Percentiles rank a stretch among this genome's conserved stretches.
phyloP scores from a whole-genome alignment of 768 basidiomycete genomes.

The Cytidiella melzeri region DNA sequence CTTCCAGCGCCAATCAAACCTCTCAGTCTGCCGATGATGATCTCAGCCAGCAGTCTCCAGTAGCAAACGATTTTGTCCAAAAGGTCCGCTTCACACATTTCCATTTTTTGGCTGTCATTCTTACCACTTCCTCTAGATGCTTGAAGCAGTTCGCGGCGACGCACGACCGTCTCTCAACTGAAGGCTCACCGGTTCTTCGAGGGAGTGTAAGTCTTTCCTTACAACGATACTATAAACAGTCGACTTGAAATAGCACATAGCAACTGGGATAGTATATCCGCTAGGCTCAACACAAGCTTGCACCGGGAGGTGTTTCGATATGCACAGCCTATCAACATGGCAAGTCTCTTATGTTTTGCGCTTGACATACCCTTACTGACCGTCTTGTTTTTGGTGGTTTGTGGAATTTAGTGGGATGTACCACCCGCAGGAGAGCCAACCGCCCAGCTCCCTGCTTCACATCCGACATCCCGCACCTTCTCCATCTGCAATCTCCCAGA shows the following conservation, averaged over 20 bases:
- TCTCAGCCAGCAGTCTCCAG: neutral
- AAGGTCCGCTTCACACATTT: neutral
- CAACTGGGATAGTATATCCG: neutral
- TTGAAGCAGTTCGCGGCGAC: neutral
- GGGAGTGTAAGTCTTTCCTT: neutral
- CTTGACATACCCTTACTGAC: neutral
- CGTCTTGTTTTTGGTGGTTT: neutral
- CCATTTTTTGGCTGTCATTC: neutral
- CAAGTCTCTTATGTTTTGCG: neutral
- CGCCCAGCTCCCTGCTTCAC: neutral
- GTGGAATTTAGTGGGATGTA: neutral
- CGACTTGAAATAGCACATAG: neutral
- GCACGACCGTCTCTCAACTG: neutral
- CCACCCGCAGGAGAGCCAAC: neutral
- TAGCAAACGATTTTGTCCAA: neutral
- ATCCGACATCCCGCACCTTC: neutral
- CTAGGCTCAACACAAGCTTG: neutral
- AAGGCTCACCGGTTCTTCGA: slow-evolving; percentile 5
- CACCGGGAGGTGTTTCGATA: neutral
- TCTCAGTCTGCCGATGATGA: neutral
- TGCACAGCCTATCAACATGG: neutral
- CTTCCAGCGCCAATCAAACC: neutral
- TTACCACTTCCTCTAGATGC: slow-evolving; percentile 1
- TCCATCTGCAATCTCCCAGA: neutral
- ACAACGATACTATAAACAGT: neutral